Evolutionary conservation across 1,284 basidiomycete genomes (phyloP).

Genomic region (Phellinidium pouzarii): DNA sequence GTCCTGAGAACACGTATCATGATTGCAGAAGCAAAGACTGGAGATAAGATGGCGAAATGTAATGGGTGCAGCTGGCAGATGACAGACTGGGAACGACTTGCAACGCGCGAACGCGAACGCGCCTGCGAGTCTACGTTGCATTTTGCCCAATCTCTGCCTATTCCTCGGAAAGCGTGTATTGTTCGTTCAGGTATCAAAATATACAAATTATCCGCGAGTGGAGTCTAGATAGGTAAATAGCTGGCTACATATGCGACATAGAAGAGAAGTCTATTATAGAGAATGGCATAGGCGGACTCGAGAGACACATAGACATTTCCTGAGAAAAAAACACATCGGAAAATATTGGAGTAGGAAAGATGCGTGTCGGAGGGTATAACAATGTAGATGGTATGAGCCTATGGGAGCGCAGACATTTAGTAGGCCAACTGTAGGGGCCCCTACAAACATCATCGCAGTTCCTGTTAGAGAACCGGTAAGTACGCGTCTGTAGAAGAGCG

Average conservation of each 20-base stretch:
- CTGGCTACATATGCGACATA: slow-evolving; percentile 4
- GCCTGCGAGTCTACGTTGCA: slow-evolving; percentile 7
- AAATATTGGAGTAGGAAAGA: slow-evolving; percentile 4
- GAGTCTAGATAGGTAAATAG: background rate
- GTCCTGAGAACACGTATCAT: background rate
- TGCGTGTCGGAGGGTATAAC: slow-evolving; percentile 14
- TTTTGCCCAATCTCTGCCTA: slow-evolving; percentile 13
- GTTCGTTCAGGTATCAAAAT: slow-evolving; percentile 4
- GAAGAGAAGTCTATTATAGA: background rate
- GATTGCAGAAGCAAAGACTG: background rate
- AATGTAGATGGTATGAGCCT: slow-evolving; percentile 15
- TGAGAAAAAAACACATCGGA: slow-evolving; percentile 14
- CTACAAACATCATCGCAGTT: background rate
- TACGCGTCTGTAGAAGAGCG: background rate
- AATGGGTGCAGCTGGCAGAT: background rate
- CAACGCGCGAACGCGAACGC: background rate
- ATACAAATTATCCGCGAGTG: slow-evolving; percentile 17
- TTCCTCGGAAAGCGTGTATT: slow-evolving; percentile 7
- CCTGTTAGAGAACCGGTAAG: background rate
- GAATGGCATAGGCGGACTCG: slow-evolving; percentile 7
- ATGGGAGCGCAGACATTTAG: slow-evolving; percentile 14
- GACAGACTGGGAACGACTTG: background rate
- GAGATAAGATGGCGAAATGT: background rate
- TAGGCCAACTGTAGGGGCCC: background rate
- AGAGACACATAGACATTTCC: slow-evolving; percentile 7